Conservation (phyloP, 1,284 basidiomycete genomes). For the Marasmius oreades region DNA sequence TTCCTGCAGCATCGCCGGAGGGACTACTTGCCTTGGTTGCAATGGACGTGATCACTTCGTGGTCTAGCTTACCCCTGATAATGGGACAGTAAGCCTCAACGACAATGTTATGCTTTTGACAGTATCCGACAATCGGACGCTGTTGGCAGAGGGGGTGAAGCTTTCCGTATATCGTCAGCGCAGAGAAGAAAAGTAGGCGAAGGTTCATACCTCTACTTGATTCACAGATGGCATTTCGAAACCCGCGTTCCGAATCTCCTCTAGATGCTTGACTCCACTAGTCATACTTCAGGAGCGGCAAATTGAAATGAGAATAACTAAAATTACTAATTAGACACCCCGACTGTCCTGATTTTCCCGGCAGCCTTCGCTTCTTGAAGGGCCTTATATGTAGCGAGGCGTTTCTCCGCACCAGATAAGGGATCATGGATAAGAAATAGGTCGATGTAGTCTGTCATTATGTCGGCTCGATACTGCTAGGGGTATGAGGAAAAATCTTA, state of each 20-base stretch:
- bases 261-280: constrained; percentile 74
- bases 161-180: constrained; percentile 29
- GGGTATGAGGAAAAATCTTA: constrained; percentile 21
- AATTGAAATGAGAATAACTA: not conserved
- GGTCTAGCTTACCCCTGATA: constrained; percentile 55
- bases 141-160: constrained; percentile 87
- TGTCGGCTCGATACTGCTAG: not conserved
- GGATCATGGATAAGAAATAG: constrained; percentile 79
- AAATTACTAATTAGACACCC: constrained; percentile 76
- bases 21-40: constrained; percentile 52
- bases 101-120: constrained; percentile 61
- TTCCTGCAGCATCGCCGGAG: not conserved
- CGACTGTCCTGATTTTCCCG: constrained; percentile 69
- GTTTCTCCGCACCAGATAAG: constrained; percentile 50
- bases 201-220: constrained; percentile 67
- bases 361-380: constrained; percentile 54
- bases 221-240: constrained; percentile 71
- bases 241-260: constrained; percentile 66
- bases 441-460: constrained; percentile 61
- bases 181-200: not conserved
- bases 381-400: constrained; percentile 62
- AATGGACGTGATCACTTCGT: constrained; percentile 49
- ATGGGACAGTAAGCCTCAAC: constrained; percentile 81
- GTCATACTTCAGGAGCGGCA: not conserved
- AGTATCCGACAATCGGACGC: constrained; percentile 74